These are phyloP conservation scores for Phytophthora litchii DNA, from an alignment of 352 stramenopile species.

Conservation along the genomic window DNA sequence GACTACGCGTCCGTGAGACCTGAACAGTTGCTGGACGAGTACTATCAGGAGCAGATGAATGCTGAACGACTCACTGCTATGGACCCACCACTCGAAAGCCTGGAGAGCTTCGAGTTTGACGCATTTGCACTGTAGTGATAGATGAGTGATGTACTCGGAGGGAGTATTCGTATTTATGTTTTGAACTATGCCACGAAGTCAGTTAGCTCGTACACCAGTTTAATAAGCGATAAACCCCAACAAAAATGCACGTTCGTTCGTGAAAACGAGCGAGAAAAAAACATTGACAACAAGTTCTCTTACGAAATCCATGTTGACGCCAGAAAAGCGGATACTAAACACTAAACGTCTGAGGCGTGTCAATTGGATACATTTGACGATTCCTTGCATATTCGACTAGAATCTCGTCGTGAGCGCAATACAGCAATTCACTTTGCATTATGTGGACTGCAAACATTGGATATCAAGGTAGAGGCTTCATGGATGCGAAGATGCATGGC, in stretches of 20 bases:
- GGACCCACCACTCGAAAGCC: background rate
- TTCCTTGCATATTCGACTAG: background rate
- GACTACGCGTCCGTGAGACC: conserved; percentile 11
- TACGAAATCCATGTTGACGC: conserved; percentile 5
- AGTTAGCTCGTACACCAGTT: conserved; percentile 22
- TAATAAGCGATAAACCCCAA: conserved; percentile 16
- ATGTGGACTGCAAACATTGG: background rate
- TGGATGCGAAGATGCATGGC: no score
- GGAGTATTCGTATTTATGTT: conserved; percentile 19
- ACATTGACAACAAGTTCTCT: background rate
- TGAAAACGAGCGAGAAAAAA: conserved; percentile 14
- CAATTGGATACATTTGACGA: background rate
- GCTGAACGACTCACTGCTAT: no score
- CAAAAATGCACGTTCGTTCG: conserved; percentile 24
- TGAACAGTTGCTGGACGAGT: conserved; percentile 23
- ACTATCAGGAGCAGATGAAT: conserved; percentile 10
- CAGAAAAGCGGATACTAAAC: background rate
- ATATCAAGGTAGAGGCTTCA: background rate
- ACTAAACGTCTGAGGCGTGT: no score
- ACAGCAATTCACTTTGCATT: background rate
- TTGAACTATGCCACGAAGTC: conserved; percentile 8
- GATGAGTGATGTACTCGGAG: conserved; percentile 1
- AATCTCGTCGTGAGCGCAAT: background rate
- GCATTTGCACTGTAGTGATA: conserved; percentile 25
- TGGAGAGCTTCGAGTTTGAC: conserved; percentile 22